These are phyloP conservation scores for Kokia cookei DNA, from an alignment of 441 rosid genomes.

Conservation along the genomic window DNA sequence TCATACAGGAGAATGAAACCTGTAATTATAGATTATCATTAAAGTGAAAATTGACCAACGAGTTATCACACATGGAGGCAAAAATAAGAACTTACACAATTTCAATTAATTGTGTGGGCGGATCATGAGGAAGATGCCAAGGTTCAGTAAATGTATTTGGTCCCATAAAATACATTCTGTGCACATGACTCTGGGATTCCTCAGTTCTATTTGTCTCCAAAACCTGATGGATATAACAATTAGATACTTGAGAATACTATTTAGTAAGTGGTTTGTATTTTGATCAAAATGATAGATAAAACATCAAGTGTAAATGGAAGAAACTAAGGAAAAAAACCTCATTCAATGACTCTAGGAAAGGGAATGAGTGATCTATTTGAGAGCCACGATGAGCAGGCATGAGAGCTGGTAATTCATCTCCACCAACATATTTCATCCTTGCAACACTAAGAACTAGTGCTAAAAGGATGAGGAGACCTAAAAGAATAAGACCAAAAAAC, in stretches of 20 bases:
- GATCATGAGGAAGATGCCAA: slow-evolving; percentile 75
- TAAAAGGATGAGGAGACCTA: slow-evolving; percentile 70
- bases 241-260: slow-evolving; percentile 1
- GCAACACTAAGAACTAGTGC: slow-evolving; percentile 92
- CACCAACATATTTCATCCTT: slow-evolving; percentile 78
- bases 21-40: neutral
- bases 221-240: slow-evolving; percentile 37
- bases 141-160: slow-evolving; percentile 84
- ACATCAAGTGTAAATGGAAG: neutral
- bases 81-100: slow-evolving; percentile 60
- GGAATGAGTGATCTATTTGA: slow-evolving; percentile 74
- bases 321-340: slow-evolving; percentile 40
- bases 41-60: neutral
- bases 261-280: neutral
- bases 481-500: slow-evolving; percentile 67
- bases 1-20: neutral
- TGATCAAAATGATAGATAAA: neutral
- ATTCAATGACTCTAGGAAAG: slow-evolving; percentile 84
- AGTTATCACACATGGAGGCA: slow-evolving; percentile 3
- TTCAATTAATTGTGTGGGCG: slow-evolving; percentile 74
- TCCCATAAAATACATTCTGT: slow-evolving; percentile 87
- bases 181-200: slow-evolving; percentile 85
- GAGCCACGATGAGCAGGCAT: slow-evolving; percentile 61
- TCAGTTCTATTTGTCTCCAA: slow-evolving; percentile 77
- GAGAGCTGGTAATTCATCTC: slow-evolving; percentile 64